Conservation (phyloP, 2,329 filamentous ascomycete genomes). For the Cercospora nicotianae region DNA sequence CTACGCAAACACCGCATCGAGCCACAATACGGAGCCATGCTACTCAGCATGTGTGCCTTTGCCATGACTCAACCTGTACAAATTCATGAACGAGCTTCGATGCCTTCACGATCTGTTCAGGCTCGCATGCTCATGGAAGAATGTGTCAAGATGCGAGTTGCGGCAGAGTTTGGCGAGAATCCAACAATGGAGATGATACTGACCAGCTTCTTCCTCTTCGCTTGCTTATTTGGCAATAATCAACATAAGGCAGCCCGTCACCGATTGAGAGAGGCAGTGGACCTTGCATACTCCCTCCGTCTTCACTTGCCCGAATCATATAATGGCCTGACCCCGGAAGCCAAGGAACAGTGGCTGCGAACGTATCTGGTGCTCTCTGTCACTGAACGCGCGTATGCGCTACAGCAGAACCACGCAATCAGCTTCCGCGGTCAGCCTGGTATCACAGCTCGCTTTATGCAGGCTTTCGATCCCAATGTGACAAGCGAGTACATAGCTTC, state of each 20-base stretch:
- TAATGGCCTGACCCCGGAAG: slow-evolving; percentile 39
- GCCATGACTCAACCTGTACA: slow-evolving; percentile 49
- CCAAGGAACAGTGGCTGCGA: slow-evolving; percentile 43
- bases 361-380: slow-evolving; percentile 41
- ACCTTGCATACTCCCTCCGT: slow-evolving; percentile 45
- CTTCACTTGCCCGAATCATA: slow-evolving; percentile 45
- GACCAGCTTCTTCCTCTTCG: slow-evolving; percentile 38
- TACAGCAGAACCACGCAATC: slow-evolving; percentile 46
- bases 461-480: slow-evolving; percentile 43
- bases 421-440: slow-evolving; percentile 45
- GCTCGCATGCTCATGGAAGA: slow-evolving; percentile 47
- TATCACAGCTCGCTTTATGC: slow-evolving; percentile 43
- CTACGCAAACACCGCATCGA: slow-evolving; percentile 46
- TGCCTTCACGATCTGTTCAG: slow-evolving; percentile 37
- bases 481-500: slow-evolving; percentile 37
- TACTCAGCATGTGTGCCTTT: slow-evolving; percentile 46
- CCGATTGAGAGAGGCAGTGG: slow-evolving; percentile 36
- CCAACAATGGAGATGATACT: slow-evolving; percentile 35
- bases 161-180: slow-evolving; percentile 41
- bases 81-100: slow-evolving; percentile 42
- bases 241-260: slow-evolving; percentile 35
- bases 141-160: slow-evolving; percentile 47
- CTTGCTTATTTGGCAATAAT: slow-evolving; percentile 33
- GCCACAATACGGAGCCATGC: slow-evolving; percentile 47
- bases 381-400: slow-evolving; percentile 43